Evolutionary conservation across 257 asterid genomes (phyloP).

Genomic region (Solanum chmielewskii): DNA sequence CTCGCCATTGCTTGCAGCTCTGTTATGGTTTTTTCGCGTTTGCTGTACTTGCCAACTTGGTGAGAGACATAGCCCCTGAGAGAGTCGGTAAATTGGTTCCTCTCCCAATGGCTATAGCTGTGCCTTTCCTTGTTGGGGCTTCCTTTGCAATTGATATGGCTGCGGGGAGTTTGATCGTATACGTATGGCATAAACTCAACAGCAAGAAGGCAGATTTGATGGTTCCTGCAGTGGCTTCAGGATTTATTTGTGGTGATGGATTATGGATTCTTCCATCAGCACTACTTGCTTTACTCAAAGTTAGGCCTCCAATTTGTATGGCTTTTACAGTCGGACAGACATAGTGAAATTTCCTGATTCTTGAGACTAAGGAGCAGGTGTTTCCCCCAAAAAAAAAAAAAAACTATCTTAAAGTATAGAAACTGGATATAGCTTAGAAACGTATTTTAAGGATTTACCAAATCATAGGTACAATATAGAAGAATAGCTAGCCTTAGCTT

Average conservation of each 20-base stretch:
- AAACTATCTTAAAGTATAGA: neutral
- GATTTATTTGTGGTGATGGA: conserved; percentile 70
- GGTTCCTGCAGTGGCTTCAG: conserved; percentile 67
- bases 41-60: conserved; percentile 33
- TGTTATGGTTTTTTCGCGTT: conserved; percentile 53
- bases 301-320: conserved; percentile 61
- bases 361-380: neutral
- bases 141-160: conserved; percentile 73
- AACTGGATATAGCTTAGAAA: neutral
- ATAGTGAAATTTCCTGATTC: conserved; percentile 6
- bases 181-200: conserved; percentile 33
- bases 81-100: conserved; percentile 42
- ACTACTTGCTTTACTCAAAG: conserved; percentile 42
- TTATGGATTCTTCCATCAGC: conserved; percentile 63
- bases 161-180: conserved; percentile 56
- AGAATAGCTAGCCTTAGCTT: neutral
- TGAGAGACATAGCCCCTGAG: conserved; percentile 28
- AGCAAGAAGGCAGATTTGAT: conserved; percentile 34
- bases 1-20: conserved; percentile 50
- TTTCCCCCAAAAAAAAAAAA: neutral
- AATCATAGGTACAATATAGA: neutral
- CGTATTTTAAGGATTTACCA: neutral
- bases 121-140: conserved; percentile 66
- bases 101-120: conserved; percentile 85
- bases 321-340: conserved; percentile 23